phyloP scores from a whole-genome alignment of 2,329 filamentous ascomycete species.

The Paraconiothyrium sp. region DNA sequence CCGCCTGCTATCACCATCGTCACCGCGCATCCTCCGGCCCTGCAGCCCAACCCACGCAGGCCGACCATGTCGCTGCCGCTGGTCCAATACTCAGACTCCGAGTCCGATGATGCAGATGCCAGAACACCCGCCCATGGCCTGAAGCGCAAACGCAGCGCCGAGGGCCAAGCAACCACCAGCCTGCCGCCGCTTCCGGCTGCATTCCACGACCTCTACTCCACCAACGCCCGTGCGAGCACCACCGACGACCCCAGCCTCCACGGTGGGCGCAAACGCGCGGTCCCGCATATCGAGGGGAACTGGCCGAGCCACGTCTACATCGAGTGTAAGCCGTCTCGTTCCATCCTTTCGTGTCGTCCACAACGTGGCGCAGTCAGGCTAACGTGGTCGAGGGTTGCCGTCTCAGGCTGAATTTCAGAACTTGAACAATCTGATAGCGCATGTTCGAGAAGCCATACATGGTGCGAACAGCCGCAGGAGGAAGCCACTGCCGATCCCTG shows the following conservation, averaged over 20 bases:
- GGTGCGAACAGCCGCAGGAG: conserved; percentile 29
- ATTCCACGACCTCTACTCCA: conserved; percentile 92
- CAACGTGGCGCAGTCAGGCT: conserved; percentile 35
- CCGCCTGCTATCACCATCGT: conserved; percentile 10
- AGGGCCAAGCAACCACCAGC: conserved; percentile 28
- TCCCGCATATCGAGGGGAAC: conserved; percentile 85
- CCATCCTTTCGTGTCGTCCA: not conserved
- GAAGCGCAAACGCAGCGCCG: conserved; percentile 46
- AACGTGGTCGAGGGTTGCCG: conserved; percentile 50
- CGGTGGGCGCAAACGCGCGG: conserved; percentile 81
- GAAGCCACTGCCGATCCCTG: conserved; percentile 38
- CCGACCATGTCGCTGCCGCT: conserved; percentile 44
- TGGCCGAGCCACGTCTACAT: conserved; percentile 95
- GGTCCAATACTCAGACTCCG: conserved; percentile 63
- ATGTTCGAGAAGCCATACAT: conserved; percentile 33
- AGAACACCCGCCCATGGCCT: conserved; percentile 17
- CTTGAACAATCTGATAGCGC: conserved; percentile 41
- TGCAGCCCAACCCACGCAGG: conserved; percentile 21
- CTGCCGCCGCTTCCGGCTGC: conserved; percentile 79
- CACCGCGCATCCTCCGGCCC: conserved; percentile 4
- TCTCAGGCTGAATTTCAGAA: conserved; percentile 43
- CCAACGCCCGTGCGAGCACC: conserved; percentile 78
- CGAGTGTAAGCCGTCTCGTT: conserved; percentile 74
- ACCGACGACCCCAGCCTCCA: conserved; percentile 86
- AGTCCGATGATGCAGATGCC: conserved; percentile 57